Conservation (phyloP, 768 basidiomycete species). For the Grammothele lineata region DNA sequence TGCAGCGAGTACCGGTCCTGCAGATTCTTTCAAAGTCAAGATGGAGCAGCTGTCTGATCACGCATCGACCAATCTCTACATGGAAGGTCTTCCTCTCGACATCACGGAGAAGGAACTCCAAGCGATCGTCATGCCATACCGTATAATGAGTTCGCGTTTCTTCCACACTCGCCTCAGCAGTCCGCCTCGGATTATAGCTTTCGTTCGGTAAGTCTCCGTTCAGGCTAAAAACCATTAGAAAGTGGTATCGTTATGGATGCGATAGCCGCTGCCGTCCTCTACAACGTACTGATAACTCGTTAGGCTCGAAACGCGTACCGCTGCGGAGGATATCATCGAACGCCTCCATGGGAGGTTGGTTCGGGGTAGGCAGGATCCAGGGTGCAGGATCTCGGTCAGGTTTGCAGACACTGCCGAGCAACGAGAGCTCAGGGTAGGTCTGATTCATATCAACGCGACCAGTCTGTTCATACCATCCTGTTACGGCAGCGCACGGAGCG, state of each 20-base stretch:
- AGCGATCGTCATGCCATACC: constrained; percentile 63
- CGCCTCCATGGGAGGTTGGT: constrained; percentile 78
- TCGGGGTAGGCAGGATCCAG: constrained; percentile 71
- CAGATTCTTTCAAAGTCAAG: constrained; percentile 61
- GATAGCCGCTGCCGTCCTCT: too few species aligned
- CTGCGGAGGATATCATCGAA: constrained; percentile 76
- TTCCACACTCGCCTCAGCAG: constrained; percentile 76
- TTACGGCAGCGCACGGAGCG: constrained; percentile 56
- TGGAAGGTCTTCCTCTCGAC: constrained; percentile 74
- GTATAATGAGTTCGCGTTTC: constrained; percentile 72
- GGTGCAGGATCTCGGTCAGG: constrained; percentile 73
- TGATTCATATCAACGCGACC: background rate
- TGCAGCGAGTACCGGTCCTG: constrained; percentile 19
- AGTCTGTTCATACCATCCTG: background rate
- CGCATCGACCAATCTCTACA: constrained; percentile 72
- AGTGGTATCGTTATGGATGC: too few species aligned
- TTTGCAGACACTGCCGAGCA: constrained; percentile 80
- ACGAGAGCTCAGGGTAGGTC: constrained; percentile 65
- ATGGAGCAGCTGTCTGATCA: constrained; percentile 73
- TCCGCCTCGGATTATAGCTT: constrained; percentile 77
- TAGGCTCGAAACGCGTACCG: constrained; percentile 66
- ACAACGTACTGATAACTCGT: background rate
- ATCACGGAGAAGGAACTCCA: constrained; percentile 67
- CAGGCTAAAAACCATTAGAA: too few species aligned
- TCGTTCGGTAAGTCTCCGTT: constrained; percentile 55